Percentiles rank a stretch among this genome's conserved stretches.
phyloP scores from a whole-genome alignment of 176 grass and related monocot genomes.

The Carex myosuroides region DNA sequence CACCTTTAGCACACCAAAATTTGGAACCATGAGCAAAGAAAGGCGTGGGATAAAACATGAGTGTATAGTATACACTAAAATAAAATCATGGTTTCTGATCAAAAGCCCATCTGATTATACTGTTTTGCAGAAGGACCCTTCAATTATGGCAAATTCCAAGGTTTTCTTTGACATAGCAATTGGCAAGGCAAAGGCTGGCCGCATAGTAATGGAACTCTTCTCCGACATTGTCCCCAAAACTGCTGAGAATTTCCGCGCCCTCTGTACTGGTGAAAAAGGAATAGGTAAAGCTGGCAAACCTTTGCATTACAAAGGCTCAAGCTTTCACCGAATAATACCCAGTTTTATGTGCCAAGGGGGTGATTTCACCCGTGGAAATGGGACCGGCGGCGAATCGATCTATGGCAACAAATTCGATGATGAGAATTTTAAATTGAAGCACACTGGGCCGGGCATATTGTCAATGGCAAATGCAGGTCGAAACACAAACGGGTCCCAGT shows the following conservation, averaged over 20 bases:
- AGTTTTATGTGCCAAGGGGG: constrained; percentile 74
- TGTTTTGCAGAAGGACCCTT: background rate
- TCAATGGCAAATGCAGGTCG: constrained; percentile 76
- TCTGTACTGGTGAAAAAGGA: constrained; percentile 65
- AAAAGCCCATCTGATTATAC: background rate
- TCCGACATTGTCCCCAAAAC: constrained; percentile 47
- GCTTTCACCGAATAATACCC: constrained; percentile 66
- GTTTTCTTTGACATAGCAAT: constrained; percentile 83
- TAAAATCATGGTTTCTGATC: background rate
- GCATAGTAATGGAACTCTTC: constrained; percentile 66
- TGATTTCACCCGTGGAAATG: constrained; percentile 70
- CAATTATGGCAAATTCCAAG: constrained; percentile 34
- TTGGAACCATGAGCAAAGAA: background rate
- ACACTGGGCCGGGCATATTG: constrained; percentile 47
- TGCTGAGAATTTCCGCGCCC: constrained; percentile 58
- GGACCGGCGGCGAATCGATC: constrained; percentile 65
- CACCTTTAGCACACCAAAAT: background rate
- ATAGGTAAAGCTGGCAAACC: constrained; percentile 37
- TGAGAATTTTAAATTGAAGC: constrained; percentile 56
- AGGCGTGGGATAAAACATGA: background rate
- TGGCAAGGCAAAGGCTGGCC: constrained; percentile 42
- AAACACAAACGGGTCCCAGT: constrained; percentile 64
- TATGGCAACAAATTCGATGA: constrained; percentile 54
- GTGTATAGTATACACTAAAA: background rate
- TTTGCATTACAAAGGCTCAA: constrained; percentile 67